Percentiles rank a stretch among this genome's conserved stretches.
These are phyloP conservation scores for Paracorniculantispora psalliotae DNA, from an alignment of 2,329 filamentous ascomycete species.

Conservation along the genomic window DNA sequence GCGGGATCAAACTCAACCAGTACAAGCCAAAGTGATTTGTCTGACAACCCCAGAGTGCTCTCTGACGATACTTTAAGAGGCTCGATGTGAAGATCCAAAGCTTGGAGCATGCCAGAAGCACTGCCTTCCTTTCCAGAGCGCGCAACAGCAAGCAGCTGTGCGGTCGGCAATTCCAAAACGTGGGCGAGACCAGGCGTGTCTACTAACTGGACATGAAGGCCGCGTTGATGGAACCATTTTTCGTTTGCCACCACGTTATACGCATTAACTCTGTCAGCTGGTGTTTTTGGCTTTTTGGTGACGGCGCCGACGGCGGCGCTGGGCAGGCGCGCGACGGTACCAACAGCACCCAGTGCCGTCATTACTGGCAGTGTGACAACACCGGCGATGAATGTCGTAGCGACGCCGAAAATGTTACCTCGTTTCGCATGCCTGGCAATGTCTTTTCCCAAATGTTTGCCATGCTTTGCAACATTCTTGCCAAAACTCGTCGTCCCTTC, in stretches of 20 bases:
- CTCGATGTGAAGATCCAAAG: conserved; percentile 7
- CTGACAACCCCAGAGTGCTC: conserved; percentile 6
- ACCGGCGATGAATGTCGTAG: conserved; percentile 31
- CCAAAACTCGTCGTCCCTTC: conserved; percentile 31
- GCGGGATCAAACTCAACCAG: conserved; percentile 1
- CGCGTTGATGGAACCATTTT: conserved; percentile 37
- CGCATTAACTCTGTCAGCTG: conserved; percentile 35
- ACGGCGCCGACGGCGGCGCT: conserved; percentile 28
- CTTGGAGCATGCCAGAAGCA: conserved; percentile 5
- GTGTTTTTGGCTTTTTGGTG: conserved; percentile 34
- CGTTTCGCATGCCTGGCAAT: conserved; percentile 32
- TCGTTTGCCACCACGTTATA: conserved; percentile 39
- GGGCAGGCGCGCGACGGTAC: conserved; percentile 31
- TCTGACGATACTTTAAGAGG: neutral
- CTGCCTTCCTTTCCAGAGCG: conserved; percentile 12
- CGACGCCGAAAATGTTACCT: conserved; percentile 37
- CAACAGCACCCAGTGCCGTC: conserved; percentile 32
- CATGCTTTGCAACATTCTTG: conserved; percentile 32
- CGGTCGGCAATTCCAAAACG: conserved; percentile 15
- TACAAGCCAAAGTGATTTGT: conserved; percentile 12
- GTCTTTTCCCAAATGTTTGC: conserved; percentile 31
- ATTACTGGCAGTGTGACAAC: conserved; percentile 34
- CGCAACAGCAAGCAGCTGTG: conserved; percentile 10
- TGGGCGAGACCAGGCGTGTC: conserved; percentile 24
- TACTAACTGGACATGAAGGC: conserved; percentile 33